Base-by-base conservation (phyloP, 1,284 basidiomycete species). In the Taiwanofungus camphoratus region DNA sequence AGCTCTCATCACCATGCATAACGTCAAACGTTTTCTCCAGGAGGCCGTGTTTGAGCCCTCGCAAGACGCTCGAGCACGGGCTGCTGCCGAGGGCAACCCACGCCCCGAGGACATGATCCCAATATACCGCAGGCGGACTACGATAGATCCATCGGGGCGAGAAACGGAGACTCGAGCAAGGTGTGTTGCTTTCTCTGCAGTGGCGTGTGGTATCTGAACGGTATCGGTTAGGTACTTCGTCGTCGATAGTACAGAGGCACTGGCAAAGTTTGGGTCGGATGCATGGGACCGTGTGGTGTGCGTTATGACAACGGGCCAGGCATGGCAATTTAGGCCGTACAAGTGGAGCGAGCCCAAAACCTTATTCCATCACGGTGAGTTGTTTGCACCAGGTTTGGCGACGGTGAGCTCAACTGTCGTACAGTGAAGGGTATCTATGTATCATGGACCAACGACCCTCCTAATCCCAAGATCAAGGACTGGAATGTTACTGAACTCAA, bases 401-500 rank as follows among this genome's bases (percentile, higher is more conserved):
- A n/a, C n/a, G n/a, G n/a, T n/a, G n/a, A n/a, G 41, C 7, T 41
- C 41, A 53, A 36, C 31, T 23, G 24, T 34, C 29, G 40, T 39
- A 19, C 55, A 94, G 92, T 96, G 22, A 93, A 93, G 61, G 93
- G 93, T 3, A 75, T 96, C 26, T 93, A 96, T 61, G 85, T 97
- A 36, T 82, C 92, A 20, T 95, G 92, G 87, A 77, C 86, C 36
- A 94, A 93, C 56, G 93, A 96, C 53, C 86, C 89, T 3, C 82
- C 84, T 27, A 94, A 94, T 53, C 66, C 80, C 0, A 91, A 87
- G 52, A 87, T 97, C 49, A 85, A 87, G 58, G 92, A 96, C 55
- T 99, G 95, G 95, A 98, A 97, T 59, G 93, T 98, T 13, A 87
- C 87, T 0, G 90, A 94, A 57, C 74, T 98, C 51, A 90, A 90